phyloP scores from a whole-genome alignment of 176 grass and related monocot species.

The Aechmea fasciata region DNA sequence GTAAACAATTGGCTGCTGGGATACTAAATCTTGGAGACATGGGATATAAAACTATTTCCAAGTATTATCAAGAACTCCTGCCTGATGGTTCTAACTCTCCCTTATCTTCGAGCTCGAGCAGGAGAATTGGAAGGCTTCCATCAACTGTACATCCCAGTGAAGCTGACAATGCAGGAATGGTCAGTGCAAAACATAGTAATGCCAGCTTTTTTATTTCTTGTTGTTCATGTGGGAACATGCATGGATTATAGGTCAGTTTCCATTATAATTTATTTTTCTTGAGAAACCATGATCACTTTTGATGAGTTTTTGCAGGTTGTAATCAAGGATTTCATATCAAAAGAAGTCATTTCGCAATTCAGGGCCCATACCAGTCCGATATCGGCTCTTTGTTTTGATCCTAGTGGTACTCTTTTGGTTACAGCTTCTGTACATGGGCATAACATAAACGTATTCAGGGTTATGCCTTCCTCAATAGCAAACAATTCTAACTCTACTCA shows the following conservation, averaged over 20 bases:
- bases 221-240: background rate
- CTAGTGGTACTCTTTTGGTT: slow-evolving; percentile 89
- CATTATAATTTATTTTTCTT: slow-evolving; percentile 6
- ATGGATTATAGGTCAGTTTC: slow-evolving; percentile 1
- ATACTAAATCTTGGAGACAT: slow-evolving; percentile 95
- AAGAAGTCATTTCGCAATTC: slow-evolving; percentile 82
- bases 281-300: slow-evolving; percentile 11
- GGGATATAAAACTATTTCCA: slow-evolving; percentile 90
- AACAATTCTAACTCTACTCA: slow-evolving; percentile 48
- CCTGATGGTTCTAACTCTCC: slow-evolving; percentile 89
- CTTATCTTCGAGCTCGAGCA: slow-evolving; percentile 73
- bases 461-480: slow-evolving; percentile 64
- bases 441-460: slow-evolving; percentile 98
- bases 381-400: slow-evolving; percentile 97
- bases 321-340: slow-evolving; percentile 84
- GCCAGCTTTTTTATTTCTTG: background rate
- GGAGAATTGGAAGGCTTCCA: slow-evolving; percentile 66
- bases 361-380: slow-evolving; percentile 95
- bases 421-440: slow-evolving; percentile 95
- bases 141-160: slow-evolving; percentile 66
- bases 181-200: slow-evolving; percentile 31
- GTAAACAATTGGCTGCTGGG: slow-evolving; percentile 94
- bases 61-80: slow-evolving; percentile 87
- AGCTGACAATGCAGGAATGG: slow-evolving; percentile 96
- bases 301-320: slow-evolving; percentile 58